Conservation (phyloP, 805 yeast genomes). For the Sugiyamaella americana region DNA sequence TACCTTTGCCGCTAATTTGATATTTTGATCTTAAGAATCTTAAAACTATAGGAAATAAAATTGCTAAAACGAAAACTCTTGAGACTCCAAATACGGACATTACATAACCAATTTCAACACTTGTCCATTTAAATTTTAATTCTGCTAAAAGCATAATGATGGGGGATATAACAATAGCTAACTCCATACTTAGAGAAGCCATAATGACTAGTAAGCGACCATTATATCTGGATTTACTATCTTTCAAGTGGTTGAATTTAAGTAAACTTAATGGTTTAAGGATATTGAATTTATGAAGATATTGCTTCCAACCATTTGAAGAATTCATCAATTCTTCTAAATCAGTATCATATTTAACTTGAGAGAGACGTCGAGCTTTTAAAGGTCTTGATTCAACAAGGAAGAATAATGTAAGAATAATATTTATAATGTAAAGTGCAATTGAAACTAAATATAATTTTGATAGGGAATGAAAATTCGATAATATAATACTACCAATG, state of each 20-base stretch:
- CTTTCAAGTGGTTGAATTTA: constrained; percentile 16
- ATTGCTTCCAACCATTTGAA: constrained; percentile 10
- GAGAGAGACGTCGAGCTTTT: constrained; percentile 18
- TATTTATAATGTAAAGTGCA: constrained; percentile 2
- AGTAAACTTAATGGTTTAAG: constrained; percentile 24
- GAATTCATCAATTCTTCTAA: constrained; percentile 1
- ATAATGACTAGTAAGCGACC: constrained; percentile 18
- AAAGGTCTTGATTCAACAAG: constrained; percentile 21
- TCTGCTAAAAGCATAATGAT: constrained; percentile 27
- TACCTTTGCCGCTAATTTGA: constrained; percentile 4
- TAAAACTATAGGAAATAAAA: constrained; percentile 21
- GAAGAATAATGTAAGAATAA: constrained; percentile 5
- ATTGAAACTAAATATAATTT: constrained; percentile 13
- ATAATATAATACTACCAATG: constrained; percentile 21
- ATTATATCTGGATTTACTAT: constrained; percentile 14
- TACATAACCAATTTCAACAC: constrained; percentile 30
- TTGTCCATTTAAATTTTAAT: constrained; percentile 28
- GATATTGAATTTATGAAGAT: constrained; percentile 19
- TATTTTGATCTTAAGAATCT: constrained; percentile 10
- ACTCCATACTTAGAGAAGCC: constrained; percentile 14
- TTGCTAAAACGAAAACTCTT: constrained; percentile 24
- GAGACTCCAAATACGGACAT: constrained; percentile 25
- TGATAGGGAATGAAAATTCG: constrained; percentile 9
- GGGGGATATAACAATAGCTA: constrained; percentile 16
- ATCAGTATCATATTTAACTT: constrained; percentile 12